Conservation (phyloP, 192 early-diverging fungal species). For the Coemansia sp. region DNA sequence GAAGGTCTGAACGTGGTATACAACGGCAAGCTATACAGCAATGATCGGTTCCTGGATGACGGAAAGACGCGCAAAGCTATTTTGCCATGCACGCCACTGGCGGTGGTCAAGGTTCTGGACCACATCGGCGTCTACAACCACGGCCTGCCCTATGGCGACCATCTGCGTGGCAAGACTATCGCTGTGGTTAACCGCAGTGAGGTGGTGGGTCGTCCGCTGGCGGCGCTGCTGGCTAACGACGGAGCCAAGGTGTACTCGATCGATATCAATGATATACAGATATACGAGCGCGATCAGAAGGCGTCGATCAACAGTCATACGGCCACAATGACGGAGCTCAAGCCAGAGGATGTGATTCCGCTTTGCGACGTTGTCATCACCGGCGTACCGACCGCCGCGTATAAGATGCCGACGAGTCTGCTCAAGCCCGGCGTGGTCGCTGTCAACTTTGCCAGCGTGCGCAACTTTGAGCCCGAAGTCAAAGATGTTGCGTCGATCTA, state of each 20-base stretch:
- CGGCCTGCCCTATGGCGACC: constrained; percentile 87
- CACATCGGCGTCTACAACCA: constrained; percentile 92
- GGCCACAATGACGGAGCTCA: constrained; percentile 65
- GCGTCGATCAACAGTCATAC: constrained; percentile 68
- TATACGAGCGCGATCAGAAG: constrained; percentile 70
- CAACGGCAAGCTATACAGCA: constrained; percentile 96
- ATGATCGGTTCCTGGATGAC: constrained; percentile 86
- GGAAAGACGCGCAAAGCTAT: constrained; percentile 88
- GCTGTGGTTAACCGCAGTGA: constrained; percentile 95
- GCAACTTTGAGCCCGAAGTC: constrained; percentile 94
- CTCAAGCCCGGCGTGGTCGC: constrained; percentile 97
- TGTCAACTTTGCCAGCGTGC: constrained; percentile 95
- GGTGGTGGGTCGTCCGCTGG: constrained; percentile 96
- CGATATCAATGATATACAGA: constrained; percentile 85
- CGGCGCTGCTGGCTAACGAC: constrained; percentile 96
- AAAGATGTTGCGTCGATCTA: constrained; percentile 93
- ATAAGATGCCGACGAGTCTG: constrained; percentile 81
- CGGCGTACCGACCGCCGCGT: constrained; percentile 86
- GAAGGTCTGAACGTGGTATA: constrained; percentile 95
- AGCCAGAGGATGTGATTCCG: constrained; percentile 76
- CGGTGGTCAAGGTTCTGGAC: constrained; percentile 93
- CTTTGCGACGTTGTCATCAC: constrained; percentile 97
- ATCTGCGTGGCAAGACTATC: constrained; percentile 89
- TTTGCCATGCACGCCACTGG: constrained; percentile 98
- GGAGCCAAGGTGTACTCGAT: constrained; percentile 96